Base-by-base conservation (phyloP, 805 yeast genomes). In the Myxozyma geophila region DNA sequence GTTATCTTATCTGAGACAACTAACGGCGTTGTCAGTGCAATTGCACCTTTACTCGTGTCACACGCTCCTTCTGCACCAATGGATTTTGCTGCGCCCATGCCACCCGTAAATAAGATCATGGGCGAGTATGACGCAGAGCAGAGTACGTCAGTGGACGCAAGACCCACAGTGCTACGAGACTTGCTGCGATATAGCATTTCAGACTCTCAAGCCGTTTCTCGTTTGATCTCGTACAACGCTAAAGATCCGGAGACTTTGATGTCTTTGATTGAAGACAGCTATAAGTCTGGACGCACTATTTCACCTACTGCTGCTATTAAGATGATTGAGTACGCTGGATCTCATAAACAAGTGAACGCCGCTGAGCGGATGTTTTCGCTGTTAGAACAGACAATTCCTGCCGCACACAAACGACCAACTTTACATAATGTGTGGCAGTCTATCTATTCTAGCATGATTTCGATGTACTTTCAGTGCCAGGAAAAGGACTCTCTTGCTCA, bases 401-500 rank as follows among this genome's bases (percentile, higher is more conserved):
- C 60, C 13, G 56, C 66, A 19, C 46, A 46, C 6, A 55, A 37
- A 23, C 56, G 54, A 28, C 65, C 68, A 10, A 21, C 54, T 28
- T 56, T 64, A 37, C 46, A 50, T n/a, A 28, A 36, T 39, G 56
- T 58, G 21, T 75, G 78, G 78, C 63, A 60, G 40, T 56, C 66
- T 10, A 65, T 76, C 28, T 72, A 74, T 58, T 70, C 75, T 2
- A 57, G 69, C 5, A 62, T 73, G 43, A 69, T 77, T n/a, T 58
- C 55, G n/a, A 54, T 59, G 54, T 68, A 68, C 36, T 70, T 74
- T n/a, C 70, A 63, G 15, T 51, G 63, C 6, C 73, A 74, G 47
- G 66, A 52, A 35, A 57, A 61, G 3, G 46, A 67, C 19, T 76
- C 77, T 1, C 64, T 62, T 36, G 51, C 41, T 6, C 43, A 51